Conservation (phyloP, 2,329 filamentous ascomycete genomes). For the Verticillium longisporum region DNA sequence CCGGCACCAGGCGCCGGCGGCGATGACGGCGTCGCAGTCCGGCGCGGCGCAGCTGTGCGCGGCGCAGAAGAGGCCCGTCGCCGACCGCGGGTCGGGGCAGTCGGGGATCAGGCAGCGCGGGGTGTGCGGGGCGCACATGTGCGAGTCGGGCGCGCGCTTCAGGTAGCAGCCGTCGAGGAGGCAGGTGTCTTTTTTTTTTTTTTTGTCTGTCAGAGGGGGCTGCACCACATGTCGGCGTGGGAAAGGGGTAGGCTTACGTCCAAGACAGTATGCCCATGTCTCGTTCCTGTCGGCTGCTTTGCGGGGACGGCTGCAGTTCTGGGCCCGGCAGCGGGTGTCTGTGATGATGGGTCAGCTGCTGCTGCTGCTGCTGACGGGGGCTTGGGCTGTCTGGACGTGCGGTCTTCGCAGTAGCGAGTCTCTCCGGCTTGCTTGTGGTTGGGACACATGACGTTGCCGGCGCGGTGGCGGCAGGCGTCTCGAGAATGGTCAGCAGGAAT, state of each 20-base stretch:
- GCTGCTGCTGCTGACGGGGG: too few relatives aligned
- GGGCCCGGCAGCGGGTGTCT: slow-evolving; percentile 9
- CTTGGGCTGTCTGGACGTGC: not conserved
- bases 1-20: slow-evolving; percentile 11
- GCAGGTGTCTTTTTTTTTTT: slow-evolving; percentile 11
- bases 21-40: slow-evolving; percentile 10
- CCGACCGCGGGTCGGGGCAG: slow-evolving; percentile 7
- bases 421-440: slow-evolving; percentile 6
- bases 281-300: slow-evolving; percentile 6
- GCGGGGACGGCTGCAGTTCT: slow-evolving; percentile 6
- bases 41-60: slow-evolving; percentile 9
- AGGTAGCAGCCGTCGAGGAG: slow-evolving; percentile 7
- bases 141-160: slow-evolving; percentile 4
- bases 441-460: slow-evolving; percentile 11
- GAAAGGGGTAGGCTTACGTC: slow-evolving; percentile 4
- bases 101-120: slow-evolving; percentile 8
- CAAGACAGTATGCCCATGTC: slow-evolving; percentile 11
- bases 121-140: slow-evolving; percentile 10
- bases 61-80: slow-evolving; percentile 8
- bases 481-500: not conserved
- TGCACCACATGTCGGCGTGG: too few relatives aligned
- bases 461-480: slow-evolving; percentile 12
- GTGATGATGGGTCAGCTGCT: not conserved
- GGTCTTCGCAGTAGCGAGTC: slow-evolving; percentile 11
- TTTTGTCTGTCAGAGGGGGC: not conserved